Evolutionary conservation across 805 yeast species (phyloP).

Genomic region (Phaffomyces thermotolerans): DNA sequence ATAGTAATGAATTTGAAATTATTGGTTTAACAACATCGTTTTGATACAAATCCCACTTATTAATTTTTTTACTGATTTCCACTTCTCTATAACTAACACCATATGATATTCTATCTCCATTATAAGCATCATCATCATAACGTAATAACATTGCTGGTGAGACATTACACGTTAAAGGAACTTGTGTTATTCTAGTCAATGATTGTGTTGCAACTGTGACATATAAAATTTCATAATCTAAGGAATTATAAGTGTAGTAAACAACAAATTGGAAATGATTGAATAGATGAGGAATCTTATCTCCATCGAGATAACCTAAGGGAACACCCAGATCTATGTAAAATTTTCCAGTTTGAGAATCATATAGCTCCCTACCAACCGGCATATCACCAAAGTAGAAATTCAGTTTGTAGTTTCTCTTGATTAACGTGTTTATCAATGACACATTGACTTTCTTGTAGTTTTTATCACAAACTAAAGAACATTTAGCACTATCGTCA

Average conservation of each 20-base stretch:
- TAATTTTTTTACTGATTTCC: constrained; percentile 5
- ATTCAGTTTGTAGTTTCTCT: constrained; percentile 23
- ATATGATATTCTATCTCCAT: constrained; percentile 24
- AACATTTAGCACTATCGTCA: constrained; percentile 7
- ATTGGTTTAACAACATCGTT: constrained; percentile 22
- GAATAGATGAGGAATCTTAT: constrained; percentile 24
- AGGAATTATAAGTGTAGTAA: constrained; percentile 18
- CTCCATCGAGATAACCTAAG: constrained; percentile 23
- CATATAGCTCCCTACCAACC: constrained; percentile 24
- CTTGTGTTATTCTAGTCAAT: constrained; percentile 19
- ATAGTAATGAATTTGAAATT: constrained; percentile 14
- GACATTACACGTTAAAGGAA: constrained; percentile 18
- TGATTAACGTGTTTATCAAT: constrained; percentile 22
- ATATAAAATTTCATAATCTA: constrained; percentile 21
- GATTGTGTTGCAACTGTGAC: constrained; percentile 23
- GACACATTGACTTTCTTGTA: constrained; percentile 21
- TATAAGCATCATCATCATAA: constrained; percentile 18
- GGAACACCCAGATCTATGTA: constrained; percentile 25
- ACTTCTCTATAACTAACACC: constrained; percentile 24
- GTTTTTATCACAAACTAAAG: constrained; percentile 13
- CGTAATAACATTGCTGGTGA: constrained; percentile 21
- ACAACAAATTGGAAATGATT: constrained; percentile 27
- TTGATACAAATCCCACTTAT: constrained; percentile 17
- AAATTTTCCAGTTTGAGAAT: constrained; percentile 21
- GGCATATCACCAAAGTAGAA: constrained; percentile 26